phyloP scores from a whole-genome alignment of 2,329 filamentous ascomycete species.

The Fusarium sp. region DNA sequence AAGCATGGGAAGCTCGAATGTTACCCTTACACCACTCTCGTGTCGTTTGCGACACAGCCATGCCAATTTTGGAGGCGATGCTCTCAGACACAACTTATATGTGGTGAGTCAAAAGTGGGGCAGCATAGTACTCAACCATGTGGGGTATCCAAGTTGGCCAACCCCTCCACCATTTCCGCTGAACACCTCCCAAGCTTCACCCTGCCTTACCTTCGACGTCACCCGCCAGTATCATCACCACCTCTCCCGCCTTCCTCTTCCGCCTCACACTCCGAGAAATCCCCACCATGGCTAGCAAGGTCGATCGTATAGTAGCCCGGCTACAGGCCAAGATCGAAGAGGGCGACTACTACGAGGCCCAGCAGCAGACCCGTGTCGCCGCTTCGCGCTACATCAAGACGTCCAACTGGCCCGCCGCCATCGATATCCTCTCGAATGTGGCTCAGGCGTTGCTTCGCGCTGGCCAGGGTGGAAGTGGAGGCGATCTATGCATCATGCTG shows the following conservation, averaged over 20 bases:
- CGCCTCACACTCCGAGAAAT: not conserved
- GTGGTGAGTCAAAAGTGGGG: not conserved
- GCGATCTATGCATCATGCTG: conserved; percentile 88
- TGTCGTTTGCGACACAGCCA: conserved; percentile 22
- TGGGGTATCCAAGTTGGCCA: conserved; percentile 25
- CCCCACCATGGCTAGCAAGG: conserved; percentile 54
- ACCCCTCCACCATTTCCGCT: conserved; percentile 33
- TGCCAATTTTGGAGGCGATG: not conserved
- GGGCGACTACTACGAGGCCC: conserved; percentile 96
- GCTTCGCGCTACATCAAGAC: conserved; percentile 94
- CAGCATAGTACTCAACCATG: not conserved
- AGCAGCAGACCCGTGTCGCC: conserved; percentile 97
- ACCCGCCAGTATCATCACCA: conserved; percentile 3
- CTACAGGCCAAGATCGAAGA: conserved; percentile 90
- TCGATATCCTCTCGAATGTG: conserved; percentile 87
- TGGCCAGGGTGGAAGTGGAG: conserved; percentile 92
- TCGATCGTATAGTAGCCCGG: conserved; percentile 66
- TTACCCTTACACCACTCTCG: conserved; percentile 55
- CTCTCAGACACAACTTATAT: not conserved
- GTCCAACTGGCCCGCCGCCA: conserved; percentile 84
- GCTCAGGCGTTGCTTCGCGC: conserved; percentile 88
- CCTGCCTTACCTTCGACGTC: conserved; percentile 31
- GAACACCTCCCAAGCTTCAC: conserved; percentile 20
- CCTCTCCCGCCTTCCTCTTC: not conserved
- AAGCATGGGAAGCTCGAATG: conserved; percentile 55